Conservation (phyloP, 768 basidiomycete genomes). For the Phaeotremella fagi region DNA sequence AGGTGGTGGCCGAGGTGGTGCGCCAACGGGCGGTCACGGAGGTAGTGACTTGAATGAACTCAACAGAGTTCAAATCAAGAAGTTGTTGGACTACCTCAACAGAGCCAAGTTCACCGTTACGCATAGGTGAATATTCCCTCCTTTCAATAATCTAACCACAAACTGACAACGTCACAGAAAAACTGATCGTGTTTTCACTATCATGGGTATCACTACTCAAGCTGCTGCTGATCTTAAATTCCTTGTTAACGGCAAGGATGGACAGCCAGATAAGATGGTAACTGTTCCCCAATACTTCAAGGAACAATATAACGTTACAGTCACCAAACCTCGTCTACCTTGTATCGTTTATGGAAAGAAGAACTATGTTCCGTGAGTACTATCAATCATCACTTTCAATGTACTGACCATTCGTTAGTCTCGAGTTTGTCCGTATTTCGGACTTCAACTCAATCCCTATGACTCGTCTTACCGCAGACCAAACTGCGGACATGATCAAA, state of each 20-base stretch:
- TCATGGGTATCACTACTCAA: conserved; percentile 30
- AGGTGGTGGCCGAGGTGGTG: conserved; percentile 20
- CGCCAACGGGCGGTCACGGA: not conserved
- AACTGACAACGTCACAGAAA: conserved; percentile 6
- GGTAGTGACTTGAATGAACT: conserved; percentile 26
- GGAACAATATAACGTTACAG: conserved; percentile 34
- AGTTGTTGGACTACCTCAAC: conserved; percentile 38
- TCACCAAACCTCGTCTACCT: conserved; percentile 41
- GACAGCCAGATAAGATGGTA: conserved; percentile 29
- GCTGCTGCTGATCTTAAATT: conserved; percentile 39
- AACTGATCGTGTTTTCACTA: conserved; percentile 21
- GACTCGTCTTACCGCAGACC: conserved; percentile 30
- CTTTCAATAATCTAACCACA: not conserved
- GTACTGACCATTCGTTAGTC: too few species aligned
- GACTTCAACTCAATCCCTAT: conserved; percentile 43
- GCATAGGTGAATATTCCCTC: conserved; percentile 26
- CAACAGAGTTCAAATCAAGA: conserved; percentile 20
- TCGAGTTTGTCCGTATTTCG: conserved; percentile 39
- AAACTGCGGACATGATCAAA: conserved; percentile 44
- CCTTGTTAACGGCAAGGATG: conserved; percentile 34
- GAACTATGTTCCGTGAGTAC: conserved; percentile 43
- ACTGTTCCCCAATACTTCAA: conserved; percentile 38
- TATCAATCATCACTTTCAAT: too few species aligned
- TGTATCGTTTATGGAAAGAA: conserved; percentile 38
- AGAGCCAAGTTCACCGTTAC: conserved; percentile 44